These are phyloP conservation scores for Silybum marianum DNA, from an alignment of 129 eudicot species.

Conservation along the genomic window DNA sequence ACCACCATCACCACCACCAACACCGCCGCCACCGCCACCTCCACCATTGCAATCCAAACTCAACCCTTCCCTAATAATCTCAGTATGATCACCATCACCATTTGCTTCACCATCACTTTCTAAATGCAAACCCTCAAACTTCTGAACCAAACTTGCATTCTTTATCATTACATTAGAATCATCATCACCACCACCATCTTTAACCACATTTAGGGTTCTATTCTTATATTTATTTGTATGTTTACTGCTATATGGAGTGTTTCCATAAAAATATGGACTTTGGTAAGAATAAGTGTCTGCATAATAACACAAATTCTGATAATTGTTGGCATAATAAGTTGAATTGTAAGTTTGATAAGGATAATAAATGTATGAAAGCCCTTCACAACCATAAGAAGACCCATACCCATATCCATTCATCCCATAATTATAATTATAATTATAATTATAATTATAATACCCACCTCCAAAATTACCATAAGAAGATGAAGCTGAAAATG, in stretches of 20 bases:
- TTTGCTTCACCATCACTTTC: slow-evolving; percentile 6
- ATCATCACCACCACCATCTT: slow-evolving; percentile 13
- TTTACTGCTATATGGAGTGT: neutral
- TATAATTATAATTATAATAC: neutral
- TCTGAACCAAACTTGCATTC: neutral
- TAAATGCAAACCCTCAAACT: neutral
- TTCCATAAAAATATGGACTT: slow-evolving; percentile 13
- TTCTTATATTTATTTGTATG: neutral
- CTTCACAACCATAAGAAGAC: slow-evolving; percentile 14
- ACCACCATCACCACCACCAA: neutral
- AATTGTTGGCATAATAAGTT: neutral
- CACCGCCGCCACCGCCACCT: neutral
- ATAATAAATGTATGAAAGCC: slow-evolving; percentile 22
- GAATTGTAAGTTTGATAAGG: slow-evolving; percentile 7
- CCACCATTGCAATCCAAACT: neutral
- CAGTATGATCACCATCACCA: slow-evolving; percentile 6
- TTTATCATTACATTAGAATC: neutral
- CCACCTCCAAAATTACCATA: slow-evolving; percentile 15
- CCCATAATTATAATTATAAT: slow-evolving; percentile 9
- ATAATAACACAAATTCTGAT: slow-evolving; percentile 7
- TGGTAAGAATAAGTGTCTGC: slow-evolving; percentile 1
- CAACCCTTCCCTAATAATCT: slow-evolving; percentile 8
- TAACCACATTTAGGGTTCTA: neutral
- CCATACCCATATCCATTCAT: slow-evolving; percentile 9
- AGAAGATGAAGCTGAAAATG: neutral